phyloP scores from a whole-genome alignment of 306 rosid species.

The Cyclanthera cordifolia region DNA sequence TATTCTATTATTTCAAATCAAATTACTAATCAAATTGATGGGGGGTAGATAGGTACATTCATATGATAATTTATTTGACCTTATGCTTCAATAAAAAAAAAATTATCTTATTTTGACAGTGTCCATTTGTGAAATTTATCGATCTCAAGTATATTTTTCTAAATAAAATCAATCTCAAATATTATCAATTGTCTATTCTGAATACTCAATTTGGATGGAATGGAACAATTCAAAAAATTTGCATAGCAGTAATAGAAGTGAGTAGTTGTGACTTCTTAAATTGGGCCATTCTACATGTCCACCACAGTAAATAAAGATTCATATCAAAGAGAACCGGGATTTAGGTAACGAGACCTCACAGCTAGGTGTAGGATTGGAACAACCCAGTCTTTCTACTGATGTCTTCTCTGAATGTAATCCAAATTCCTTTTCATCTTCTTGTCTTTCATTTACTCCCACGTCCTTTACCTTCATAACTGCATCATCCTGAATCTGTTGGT shows the following conservation, averaged over 20 bases:
- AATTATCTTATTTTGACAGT: neutral
- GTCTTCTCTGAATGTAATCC: constrained; percentile 30
- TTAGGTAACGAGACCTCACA: constrained; percentile 39
- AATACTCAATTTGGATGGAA: neutral
- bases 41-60: neutral
- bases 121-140: neutral
- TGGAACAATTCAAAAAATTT: neutral
- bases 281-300: neutral
- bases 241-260: neutral
- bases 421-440: constrained; percentile 24
- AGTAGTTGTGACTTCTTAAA: neutral
- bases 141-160: too few relatives aligned
- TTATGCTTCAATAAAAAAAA: neutral
- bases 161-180: too few relatives aligned
- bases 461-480: constrained; percentile 37
- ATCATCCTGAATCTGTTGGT: constrained; percentile 69
- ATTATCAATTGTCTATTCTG: neutral
- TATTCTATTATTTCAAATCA: too few relatives aligned
- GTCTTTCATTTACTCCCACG: constrained; percentile 28
- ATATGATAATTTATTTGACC: neutral
- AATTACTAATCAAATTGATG: neutral
- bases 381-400: constrained; percentile 27
- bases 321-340: neutral
- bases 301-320: neutral
- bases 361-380: constrained; percentile 32